Evolutionary conservation across 768 basidiomycete species (phyloP).

Genomic region (Auricularia auricula-judae): DNA sequence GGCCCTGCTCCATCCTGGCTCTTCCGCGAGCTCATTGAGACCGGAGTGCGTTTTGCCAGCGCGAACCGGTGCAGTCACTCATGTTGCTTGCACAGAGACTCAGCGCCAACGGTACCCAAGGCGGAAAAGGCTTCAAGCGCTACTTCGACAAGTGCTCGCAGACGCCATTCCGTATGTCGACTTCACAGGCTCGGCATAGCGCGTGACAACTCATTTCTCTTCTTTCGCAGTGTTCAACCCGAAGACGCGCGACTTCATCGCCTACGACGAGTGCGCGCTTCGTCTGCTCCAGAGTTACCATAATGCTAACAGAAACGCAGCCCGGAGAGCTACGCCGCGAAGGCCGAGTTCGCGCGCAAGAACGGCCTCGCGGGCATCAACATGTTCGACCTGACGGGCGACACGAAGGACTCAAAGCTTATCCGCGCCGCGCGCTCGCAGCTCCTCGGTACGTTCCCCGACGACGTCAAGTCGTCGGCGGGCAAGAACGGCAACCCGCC

Average conservation of each 20-base stretch:
- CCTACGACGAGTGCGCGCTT: not conserved
- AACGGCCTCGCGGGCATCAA: not conserved
- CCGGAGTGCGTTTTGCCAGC: not conserved
- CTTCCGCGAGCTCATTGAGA: not conserved
- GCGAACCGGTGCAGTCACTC: not conserved
- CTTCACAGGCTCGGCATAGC: not conserved
- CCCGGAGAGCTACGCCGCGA: not conserved
- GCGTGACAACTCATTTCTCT: too few species aligned
- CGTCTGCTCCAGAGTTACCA: not conserved
- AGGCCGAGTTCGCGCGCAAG: not conserved
- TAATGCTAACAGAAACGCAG: not conserved
- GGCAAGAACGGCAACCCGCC: too few species aligned
- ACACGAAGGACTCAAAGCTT: not conserved
- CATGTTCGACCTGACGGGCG: slow-evolving; percentile 1
- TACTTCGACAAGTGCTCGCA: not conserved
- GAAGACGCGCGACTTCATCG: not conserved
- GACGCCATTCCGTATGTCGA: not conserved
- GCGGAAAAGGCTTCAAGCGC: not conserved
- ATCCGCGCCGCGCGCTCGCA: not conserved
- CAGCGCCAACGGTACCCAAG: not conserved
- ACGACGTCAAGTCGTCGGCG: not conserved
- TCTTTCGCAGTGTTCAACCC: not conserved
- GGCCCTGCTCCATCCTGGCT: not conserved
- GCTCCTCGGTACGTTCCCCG: not conserved
- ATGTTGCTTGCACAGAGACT: not conserved